Base-by-base conservation (phyloP, 768 basidiomycete species). In the Pluteus cervinus region DNA sequence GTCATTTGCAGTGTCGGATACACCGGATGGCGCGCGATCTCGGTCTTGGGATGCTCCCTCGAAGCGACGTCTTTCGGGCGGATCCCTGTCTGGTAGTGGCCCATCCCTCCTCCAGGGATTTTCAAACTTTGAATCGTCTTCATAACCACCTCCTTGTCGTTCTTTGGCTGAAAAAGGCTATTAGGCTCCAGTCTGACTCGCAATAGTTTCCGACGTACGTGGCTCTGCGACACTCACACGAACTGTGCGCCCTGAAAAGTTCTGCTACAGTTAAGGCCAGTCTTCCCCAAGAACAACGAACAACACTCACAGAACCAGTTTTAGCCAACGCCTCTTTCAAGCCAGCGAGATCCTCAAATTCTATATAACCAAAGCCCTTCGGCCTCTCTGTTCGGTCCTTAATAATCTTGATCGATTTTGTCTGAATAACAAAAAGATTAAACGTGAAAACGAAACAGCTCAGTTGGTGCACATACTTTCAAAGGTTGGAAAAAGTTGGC, bases 341-440 rank as follows among this genome's bases (percentile, higher is more conserved):
- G 32, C 78, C 82, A 14, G 93, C 89, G 40, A 91, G 53, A 36
- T 82, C 84, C n/a, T 71, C 74, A 53, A 98, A 98, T 56, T 99
- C 96, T 41, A 97, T 79, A 57, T 99, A 98, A 23, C 94, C 96
- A 62, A 97, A 98, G 1, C 96, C 96, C 60, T 97, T 97, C 14
- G 93, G 89, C 56, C 90, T 91, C 33, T 93, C 92, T 37, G 93
- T 92, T 41, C 79, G 74, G 50, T 93, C 93, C 55, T 75, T 83
- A 60, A 98, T 94, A 43, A 98, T 86, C 67, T 97, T 93, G 46
- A 90, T 75, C 14, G 81, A 81, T 56, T 86, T 86, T 44, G 81
- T 72, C 86, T 89, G 51, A 4, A 12, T 11, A 14, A 28, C 15
- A 14, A 30, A 32, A 36, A 37, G 20, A 36, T 23, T 34, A 32